These are phyloP conservation scores for Ustilago trichophora DNA, from an alignment of 1,284 basidiomycete species.

Conservation along the genomic window DNA sequence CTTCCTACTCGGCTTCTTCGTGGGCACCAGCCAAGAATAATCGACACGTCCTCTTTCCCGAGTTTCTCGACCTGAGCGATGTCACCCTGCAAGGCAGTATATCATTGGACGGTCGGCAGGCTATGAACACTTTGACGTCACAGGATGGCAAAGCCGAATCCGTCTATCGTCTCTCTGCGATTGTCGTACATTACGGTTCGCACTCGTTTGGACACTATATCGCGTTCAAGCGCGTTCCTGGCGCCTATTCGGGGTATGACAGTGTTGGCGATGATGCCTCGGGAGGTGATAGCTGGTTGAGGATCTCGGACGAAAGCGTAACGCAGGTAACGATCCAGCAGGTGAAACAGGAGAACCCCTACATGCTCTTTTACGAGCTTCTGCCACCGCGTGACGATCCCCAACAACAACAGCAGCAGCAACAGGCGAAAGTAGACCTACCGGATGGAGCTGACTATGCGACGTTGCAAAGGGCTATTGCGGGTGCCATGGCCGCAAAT, in stretches of 20 bases:
- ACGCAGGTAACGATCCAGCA: constrained; percentile 41
- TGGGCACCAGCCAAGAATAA: constrained; percentile 62
- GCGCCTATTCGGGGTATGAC: not conserved
- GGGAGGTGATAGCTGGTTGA: constrained; percentile 42
- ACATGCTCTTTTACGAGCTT: constrained; percentile 62
- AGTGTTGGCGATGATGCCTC: constrained; percentile 1
- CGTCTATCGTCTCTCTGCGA: constrained; percentile 47
- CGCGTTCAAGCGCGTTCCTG: constrained; percentile 47
- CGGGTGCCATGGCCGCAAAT: constrained; percentile 12
- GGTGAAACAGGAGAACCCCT: constrained; percentile 61
- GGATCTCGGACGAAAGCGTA: constrained; percentile 62
- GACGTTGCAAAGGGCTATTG: constrained; percentile 26
- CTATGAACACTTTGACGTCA: constrained; percentile 14
- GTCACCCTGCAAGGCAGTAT: constrained; percentile 52
- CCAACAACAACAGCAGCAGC: not conserved
- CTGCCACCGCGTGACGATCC: constrained; percentile 4
- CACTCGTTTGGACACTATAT: constrained; percentile 65
- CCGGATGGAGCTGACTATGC: constrained; percentile 19
- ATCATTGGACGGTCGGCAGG: constrained; percentile 21
- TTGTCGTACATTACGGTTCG: constrained; percentile 64
- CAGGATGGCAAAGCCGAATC: constrained; percentile 5
- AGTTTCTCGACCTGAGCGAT: constrained; percentile 53
- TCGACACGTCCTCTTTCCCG: constrained; percentile 53
- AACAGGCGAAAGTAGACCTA: constrained; percentile 10
- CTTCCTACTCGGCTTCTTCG: constrained; percentile 41